Percentiles rank a stretch among this genome's conserved stretches.
Evolutionary conservation across 331 rosid genomes (phyloP).

Genomic region (Telfairia occidentalis): DNA sequence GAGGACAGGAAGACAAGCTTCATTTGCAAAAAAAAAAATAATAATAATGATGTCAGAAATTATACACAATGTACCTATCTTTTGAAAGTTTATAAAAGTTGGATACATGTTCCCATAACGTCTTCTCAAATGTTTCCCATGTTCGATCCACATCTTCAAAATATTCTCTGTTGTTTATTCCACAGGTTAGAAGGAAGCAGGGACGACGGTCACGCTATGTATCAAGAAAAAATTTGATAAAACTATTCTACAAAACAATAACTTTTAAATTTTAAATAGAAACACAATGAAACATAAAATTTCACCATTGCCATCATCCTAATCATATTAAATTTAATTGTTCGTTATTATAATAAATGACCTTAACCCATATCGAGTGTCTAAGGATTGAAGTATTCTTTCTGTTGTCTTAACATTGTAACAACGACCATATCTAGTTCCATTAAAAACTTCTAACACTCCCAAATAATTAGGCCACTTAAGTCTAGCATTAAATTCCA

Average conservation of each 20-base stretch:
- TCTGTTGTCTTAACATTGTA: neutral
- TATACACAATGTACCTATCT: conserved; percentile 57
- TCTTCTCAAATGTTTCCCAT: conserved; percentile 97
- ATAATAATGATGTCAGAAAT: neutral
- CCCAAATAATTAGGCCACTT: conserved; percentile 3
- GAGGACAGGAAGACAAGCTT: neutral
- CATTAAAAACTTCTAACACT: neutral
- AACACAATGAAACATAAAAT: neutral
- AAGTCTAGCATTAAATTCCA: neutral
- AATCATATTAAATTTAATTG: neutral
- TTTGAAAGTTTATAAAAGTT: conserved; percentile 87
- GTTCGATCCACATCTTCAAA: conserved; percentile 91
- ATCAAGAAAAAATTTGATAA: neutral
- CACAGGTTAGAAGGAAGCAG: conserved; percentile 6
- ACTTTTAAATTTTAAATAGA: neutral
- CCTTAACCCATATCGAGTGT: neutral
- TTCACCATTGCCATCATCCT: neutral
- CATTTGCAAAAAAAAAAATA: neutral
- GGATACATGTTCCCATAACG: conserved; percentile 77
- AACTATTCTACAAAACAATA: neutral
- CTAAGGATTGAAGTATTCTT: neutral
- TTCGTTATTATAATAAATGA: neutral
- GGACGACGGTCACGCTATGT: neutral
- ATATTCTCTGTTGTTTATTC: conserved; percentile 50
- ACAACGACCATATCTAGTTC: neutral